These are phyloP conservation scores for Colletotrichum liriopes DNA, from an alignment of 2,329 filamentous ascomycete genomes.

Conservation along the genomic window DNA sequence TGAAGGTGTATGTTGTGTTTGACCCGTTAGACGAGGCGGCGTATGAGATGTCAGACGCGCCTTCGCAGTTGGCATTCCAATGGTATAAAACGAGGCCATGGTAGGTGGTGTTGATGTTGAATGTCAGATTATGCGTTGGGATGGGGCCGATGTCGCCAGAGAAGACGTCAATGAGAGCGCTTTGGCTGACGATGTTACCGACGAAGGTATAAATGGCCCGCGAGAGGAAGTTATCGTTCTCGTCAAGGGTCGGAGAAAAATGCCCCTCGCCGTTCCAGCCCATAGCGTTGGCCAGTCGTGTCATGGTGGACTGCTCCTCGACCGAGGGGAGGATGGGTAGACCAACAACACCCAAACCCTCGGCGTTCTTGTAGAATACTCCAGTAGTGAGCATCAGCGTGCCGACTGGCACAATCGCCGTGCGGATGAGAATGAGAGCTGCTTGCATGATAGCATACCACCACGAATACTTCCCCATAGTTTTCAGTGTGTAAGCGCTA, in stretches of 20 bases:
- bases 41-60: conserved; percentile 2
- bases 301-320: neutral
- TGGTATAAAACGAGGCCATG: conserved; percentile 6
- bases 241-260: conserved; percentile 4
- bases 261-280: conserved; percentile 18
- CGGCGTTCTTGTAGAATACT: neutral
- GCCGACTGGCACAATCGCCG: conserved; percentile 27
- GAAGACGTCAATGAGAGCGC: conserved; percentile 25
- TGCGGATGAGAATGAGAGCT: conserved; percentile 21
- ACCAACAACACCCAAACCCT: neutral
- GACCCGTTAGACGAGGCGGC: neutral
- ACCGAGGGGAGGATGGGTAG: conserved; percentile 7
- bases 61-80: conserved; percentile 32
- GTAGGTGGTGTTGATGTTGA: conserved; percentile 26
- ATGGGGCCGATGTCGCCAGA: conserved; percentile 25
- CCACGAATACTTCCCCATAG: conserved; percentile 23
- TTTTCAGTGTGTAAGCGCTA: conserved; percentile 19
- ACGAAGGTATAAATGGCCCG: conserved; percentile 21
- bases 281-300: conserved; percentile 20
- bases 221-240: conserved; percentile 21
- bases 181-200: conserved; percentile 29
- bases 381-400: conserved; percentile 27
- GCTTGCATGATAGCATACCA: conserved; percentile 33
- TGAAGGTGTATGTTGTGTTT: conserved; percentile 16
- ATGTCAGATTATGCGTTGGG: conserved; percentile 28